Percentiles rank a stretch among this genome's conserved stretches.
Evolutionary conservation across 208 protist genomes (phyloP).

Genomic region (Crithidia sp.): DNA sequence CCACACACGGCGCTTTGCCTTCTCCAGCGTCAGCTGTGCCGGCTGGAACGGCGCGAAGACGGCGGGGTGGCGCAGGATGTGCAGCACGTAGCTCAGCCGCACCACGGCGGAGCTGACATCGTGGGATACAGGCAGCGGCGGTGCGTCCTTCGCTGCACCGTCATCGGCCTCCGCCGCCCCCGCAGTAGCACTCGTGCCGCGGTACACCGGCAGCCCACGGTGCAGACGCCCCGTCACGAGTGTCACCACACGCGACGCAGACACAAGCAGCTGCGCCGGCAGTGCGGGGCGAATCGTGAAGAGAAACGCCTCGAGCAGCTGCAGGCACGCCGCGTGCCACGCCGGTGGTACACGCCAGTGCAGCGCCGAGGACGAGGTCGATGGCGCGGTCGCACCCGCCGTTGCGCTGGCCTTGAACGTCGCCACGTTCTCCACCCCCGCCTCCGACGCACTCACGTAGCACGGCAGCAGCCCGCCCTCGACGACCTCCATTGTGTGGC

Average conservation of each 20-base stretch:
- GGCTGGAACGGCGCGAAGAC: slow-evolving; percentile 59
- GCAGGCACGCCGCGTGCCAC: slow-evolving; percentile 34
- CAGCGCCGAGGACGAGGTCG: not conserved
- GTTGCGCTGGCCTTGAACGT: slow-evolving; percentile 7
- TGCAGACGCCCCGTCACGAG: slow-evolving; percentile 34
- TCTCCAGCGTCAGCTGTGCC: slow-evolving; percentile 49
- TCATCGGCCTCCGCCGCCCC: not conserved
- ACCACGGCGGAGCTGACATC: slow-evolving; percentile 39
- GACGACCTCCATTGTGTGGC: slow-evolving; percentile 63
- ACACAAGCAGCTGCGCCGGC: slow-evolving; percentile 37
- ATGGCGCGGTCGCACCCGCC: not conserved
- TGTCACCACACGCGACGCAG: slow-evolving; percentile 14
- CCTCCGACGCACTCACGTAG: slow-evolving; percentile 22
- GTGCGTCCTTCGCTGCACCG: not conserved
- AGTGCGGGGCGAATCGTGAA: slow-evolving; percentile 22
- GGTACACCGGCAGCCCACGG: slow-evolving; percentile 28
- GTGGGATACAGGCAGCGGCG: slow-evolving; percentile 24
- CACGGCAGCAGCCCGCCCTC: slow-evolving; percentile 50
- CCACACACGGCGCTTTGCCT: slow-evolving; percentile 39
- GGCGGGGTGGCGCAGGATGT: slow-evolving; percentile 48
- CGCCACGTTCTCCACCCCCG: slow-evolving; percentile 19
- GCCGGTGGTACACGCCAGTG: slow-evolving; percentile 38
- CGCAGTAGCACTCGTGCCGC: not conserved
- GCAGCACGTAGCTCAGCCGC: slow-evolving; percentile 38
- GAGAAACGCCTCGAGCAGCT: slow-evolving; percentile 38